These are phyloP conservation scores for Chaetomium strumarium DNA, from an alignment of 2,329 filamentous ascomycete species.

Conservation along the genomic window DNA sequence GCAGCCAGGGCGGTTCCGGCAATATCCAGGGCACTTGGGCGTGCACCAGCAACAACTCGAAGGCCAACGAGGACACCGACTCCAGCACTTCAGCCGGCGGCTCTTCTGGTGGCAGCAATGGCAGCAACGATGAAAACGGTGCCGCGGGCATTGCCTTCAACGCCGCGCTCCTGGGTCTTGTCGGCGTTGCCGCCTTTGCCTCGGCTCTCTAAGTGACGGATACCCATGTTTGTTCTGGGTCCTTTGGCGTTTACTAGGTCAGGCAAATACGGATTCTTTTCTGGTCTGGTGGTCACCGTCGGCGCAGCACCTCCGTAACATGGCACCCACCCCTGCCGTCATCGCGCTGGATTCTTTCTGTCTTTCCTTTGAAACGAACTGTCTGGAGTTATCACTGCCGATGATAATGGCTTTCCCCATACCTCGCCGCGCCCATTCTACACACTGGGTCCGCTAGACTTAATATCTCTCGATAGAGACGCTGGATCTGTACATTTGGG, in stretches of 20 bases:
- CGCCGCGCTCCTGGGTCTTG: slow-evolving; percentile 43
- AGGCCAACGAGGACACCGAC: slow-evolving; percentile 46
- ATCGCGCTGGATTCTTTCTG: background rate
- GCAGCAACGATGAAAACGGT: slow-evolving; percentile 32
- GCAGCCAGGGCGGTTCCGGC: slow-evolving; percentile 35
- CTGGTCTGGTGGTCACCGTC: background rate
- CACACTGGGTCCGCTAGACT: slow-evolving; percentile 41
- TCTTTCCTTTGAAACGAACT: background rate
- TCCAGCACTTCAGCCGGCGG: slow-evolving; percentile 25
- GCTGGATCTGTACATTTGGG: slow-evolving; percentile 12
- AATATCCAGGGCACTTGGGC: slow-evolving; percentile 43
- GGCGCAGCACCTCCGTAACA: background rate
- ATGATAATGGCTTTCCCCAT: background rate
- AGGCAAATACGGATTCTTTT: background rate
- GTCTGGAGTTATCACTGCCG: background rate
- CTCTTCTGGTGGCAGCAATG: slow-evolving; percentile 24
- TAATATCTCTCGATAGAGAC: slow-evolving; percentile 33
- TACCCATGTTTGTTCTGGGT: slow-evolving; percentile 2
- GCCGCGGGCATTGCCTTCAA: slow-evolving; percentile 44
- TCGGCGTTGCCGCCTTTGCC: slow-evolving; percentile 41
- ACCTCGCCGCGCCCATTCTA: slow-evolving; percentile 20
- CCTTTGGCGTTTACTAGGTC: too few species aligned
- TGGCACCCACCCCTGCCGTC: background rate
- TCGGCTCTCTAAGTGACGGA: slow-evolving; percentile 37
- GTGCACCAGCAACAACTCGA: slow-evolving; percentile 47